Base-by-base conservation (phyloP, 345 rosid genomes). In the Hevea brasiliensis region DNA sequence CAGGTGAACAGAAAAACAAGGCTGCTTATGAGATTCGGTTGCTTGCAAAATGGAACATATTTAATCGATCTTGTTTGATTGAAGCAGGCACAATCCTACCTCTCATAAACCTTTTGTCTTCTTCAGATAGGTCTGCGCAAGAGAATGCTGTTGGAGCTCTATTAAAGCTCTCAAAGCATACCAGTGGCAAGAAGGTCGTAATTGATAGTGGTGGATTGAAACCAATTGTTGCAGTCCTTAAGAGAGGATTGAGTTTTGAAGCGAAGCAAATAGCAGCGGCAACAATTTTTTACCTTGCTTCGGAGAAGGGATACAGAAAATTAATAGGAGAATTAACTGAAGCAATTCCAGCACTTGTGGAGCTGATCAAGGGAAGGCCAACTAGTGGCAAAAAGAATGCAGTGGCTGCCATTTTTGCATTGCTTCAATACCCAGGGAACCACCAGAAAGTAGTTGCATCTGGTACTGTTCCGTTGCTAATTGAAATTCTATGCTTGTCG, bases 261-360 rank as follows among this genome's bases (percentile, higher is more conserved):
- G 85, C 91, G 2, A 84, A 77, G 79, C 82, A 90, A 68, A 80
- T 54, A 11, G 88, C 96, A 0, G 94, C 98, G 1, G 94, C 98
- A 26, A 74, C 91, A 20, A 69, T 89, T 23, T 90, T 89, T 60
- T 90, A 89, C 77, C 85, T 93, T 0, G 86, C 97, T 61, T 87
- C 92, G 8, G 87, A 85, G 26, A 84, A 88, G 60, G 85, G 81
- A 17, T 81, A 84, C 74, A 84, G 82, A 55, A 86, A 73, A 81
- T 0, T 81, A 53, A 87, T 93, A 0, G 91, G 96, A 12, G 97
- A 91, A 79, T 74, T 77, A 29, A 76, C 87, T 0, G 87, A 84
- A 7, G 80, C 89, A 29, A 76, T 91, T 82, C 82, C 93, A 0
- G 85, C 83, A 40, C 85, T 93, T 8, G 80, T 82, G 60, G 87